Conservation (phyloP, 2,329 filamentous ascomycete genomes). For the Hypoxylon sp. region DNA sequence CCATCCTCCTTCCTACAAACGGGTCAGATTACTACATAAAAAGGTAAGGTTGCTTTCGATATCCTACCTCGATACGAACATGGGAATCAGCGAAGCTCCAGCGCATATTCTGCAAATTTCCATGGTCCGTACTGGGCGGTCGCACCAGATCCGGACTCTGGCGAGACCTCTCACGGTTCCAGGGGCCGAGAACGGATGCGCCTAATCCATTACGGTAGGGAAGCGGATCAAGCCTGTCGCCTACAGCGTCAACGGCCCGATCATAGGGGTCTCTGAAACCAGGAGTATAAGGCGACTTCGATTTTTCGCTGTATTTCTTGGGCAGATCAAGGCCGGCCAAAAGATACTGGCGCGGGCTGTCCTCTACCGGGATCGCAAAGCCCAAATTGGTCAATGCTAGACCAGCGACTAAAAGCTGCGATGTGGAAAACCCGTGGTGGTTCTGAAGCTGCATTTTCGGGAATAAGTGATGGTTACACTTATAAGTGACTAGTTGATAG, state of each 20-base stretch:
- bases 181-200: constrained; percentile 77
- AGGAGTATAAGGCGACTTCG: constrained; percentile 70
- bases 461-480: constrained; percentile 1
- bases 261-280: constrained; percentile 74
- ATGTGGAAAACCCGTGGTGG: constrained; percentile 38
- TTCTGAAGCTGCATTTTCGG: constrained; percentile 49
- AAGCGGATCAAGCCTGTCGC: constrained; percentile 73
- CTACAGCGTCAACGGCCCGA: constrained; percentile 72
- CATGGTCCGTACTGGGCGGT: constrained; percentile 80
- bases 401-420: constrained; percentile 47
- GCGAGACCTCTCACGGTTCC: constrained; percentile 76
- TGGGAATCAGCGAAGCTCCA: constrained; percentile 80
- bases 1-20: constrained; percentile 78
- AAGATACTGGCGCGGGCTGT: constrained; percentile 70
- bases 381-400: constrained; percentile 48
- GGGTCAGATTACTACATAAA: constrained; percentile 19
- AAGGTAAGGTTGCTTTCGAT: neutral
- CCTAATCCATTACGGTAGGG: constrained; percentile 76
- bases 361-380: constrained; percentile 56
- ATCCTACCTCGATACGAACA: constrained; percentile 71
- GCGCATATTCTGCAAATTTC: constrained; percentile 78
- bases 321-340: constrained; percentile 65
- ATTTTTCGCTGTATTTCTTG: constrained; percentile 59
- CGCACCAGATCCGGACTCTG: constrained; percentile 81
- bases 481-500: constrained; percentile 8